Base-by-base conservation (phyloP, 805 yeast genomes). In the Saccharomycopsis oosterbeekiorum region DNA sequence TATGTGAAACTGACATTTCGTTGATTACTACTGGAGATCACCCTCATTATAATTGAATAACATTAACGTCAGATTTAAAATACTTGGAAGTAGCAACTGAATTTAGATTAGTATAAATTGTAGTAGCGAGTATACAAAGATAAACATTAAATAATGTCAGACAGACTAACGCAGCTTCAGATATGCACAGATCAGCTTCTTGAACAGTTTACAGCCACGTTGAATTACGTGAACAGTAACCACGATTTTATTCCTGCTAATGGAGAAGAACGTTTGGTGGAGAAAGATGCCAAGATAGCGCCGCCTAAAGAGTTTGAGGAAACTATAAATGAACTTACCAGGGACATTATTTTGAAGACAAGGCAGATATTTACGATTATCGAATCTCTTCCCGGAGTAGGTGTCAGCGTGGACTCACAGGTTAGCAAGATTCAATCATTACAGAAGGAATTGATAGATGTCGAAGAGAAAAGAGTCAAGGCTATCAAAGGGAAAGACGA, bases 351-450 rank as follows among this genome's bases (percentile, higher is more conserved):
- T 29, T 73, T 90, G 62, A 92, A 92, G 69, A 83, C 96, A 4
- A 81, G 96, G 67, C 98, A 94, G 71, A 88, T 93, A 15, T 81
- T 89, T 47, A 84, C 88, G 68, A 80, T 93, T 34, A 91, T 93
- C 47, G 96, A 89, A 69, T 84, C 96, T 1, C 75, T 93, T 53
- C 99, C 99, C 0, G 98, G 97, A 12, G 89, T 90, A 1, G 97
- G 96, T 9, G 92, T 87, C 0, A 83, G 92, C 1, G 87, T 88
- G 26, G 81, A 79, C 55, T 85, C 83, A 60, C 98, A 92, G 72
- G 70, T 91, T 70, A 73, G 75, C 34, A 79, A 80, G 62, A 88
- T 93, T 17, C 80, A 79, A 58, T 76, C 75, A 14, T 74, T 94
- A 56, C 86, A 88, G 57, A 70, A 71, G 55, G 89, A 88, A 66